These are phyloP conservation scores for Amaranthus palmeri DNA, from an alignment of 148 eudicot species.

Conservation along the genomic window DNA sequence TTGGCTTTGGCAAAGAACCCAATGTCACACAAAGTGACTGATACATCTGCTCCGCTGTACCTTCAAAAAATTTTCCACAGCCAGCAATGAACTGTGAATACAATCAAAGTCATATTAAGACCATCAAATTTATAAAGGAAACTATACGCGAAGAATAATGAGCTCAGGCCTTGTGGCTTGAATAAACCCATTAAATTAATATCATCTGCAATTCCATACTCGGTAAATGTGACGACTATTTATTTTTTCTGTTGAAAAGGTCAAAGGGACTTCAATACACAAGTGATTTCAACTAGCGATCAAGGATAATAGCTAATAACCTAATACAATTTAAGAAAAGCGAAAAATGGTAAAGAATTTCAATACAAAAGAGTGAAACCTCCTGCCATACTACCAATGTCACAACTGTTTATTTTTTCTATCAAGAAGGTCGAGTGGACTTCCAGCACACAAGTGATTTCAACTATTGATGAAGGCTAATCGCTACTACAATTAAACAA, in stretches of 20 bases:
- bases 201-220: neutral
- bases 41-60: constrained; percentile 96
- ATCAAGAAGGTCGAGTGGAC: too few species aligned
- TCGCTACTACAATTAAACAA: too few species aligned
- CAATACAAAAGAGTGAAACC: neutral
- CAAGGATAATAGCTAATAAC: neutral
- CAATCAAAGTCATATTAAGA: constrained; percentile 5
- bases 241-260: neutral
- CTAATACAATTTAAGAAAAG: neutral
- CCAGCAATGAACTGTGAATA: constrained; percentile 83
- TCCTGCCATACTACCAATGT: constrained; percentile 24
- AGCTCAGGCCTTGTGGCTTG: neutral
- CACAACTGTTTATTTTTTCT: neutral
- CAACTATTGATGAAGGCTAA: too few species aligned
- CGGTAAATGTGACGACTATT: neutral
- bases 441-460: too few species aligned
- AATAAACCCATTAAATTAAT: constrained; percentile 1
- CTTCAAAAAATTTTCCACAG: constrained; percentile 93
- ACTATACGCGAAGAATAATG: neutral
- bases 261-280: neutral
- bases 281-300: neutral
- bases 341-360: neutral
- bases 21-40: constrained; percentile 82
- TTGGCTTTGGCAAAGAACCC: constrained; percentile 83
- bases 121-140: neutral